Evolutionary conservation across 371 early-diverging fungal species (phyloP).

Genomic region (Mortierella sp.): DNA sequence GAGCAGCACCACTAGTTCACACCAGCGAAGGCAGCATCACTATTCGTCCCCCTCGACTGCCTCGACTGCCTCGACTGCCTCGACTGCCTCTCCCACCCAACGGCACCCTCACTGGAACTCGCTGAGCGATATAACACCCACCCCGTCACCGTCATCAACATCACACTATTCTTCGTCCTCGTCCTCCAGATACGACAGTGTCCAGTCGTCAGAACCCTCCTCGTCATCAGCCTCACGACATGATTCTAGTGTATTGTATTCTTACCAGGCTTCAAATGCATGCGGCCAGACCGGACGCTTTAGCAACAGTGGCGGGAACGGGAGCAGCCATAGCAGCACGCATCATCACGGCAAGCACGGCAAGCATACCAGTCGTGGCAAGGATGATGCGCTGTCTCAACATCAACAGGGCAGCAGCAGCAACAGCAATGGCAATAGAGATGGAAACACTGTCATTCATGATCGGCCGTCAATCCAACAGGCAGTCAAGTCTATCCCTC

Average conservation of each 20-base stretch:
- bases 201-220: conserved; percentile 11
- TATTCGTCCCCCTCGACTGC: background rate
- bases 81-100: background rate
- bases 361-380: conserved; percentile 22
- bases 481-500: conserved; percentile 18
- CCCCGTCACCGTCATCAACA: background rate
- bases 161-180: conserved; percentile 6
- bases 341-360: conserved; percentile 8
- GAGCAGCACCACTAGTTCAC: conserved; percentile 4
- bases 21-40: conserved; percentile 1
- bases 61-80: background rate
- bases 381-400: background rate
- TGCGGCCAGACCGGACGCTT: background rate
- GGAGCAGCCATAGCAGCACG: conserved; percentile 1
- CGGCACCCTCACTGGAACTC: conserved; percentile 14
- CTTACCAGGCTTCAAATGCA: background rate
- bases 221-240: conserved; percentile 9
- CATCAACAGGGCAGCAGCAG: conserved; percentile 14
- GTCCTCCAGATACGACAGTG: conserved; percentile 17
- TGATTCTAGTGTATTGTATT: background rate
- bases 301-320: conserved; percentile 4
- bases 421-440: conserved; percentile 3
- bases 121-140: background rate
- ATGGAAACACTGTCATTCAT: conserved; percentile 1
- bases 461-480: conserved; percentile 22